Evolutionary conservation across 768 basidiomycete genomes (phyloP).

Genomic region (Tulasnella sp.): DNA sequence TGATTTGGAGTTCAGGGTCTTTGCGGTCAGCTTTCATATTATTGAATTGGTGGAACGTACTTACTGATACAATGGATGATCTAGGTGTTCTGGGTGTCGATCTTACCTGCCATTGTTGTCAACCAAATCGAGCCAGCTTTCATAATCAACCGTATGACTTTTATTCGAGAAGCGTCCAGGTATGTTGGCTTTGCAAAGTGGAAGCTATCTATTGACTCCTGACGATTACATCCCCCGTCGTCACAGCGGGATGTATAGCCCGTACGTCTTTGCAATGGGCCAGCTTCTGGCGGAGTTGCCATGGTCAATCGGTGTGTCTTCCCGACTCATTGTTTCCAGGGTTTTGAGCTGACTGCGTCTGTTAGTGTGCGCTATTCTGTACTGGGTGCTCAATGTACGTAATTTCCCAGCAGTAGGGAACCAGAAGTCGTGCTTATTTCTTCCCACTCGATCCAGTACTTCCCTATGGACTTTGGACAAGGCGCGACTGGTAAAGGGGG

Average conservation of each 20-base stretch:
- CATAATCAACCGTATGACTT: constrained; percentile 51
- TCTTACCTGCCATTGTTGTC: constrained; percentile 67
- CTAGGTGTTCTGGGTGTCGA: constrained; percentile 48
- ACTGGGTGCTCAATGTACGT: constrained; percentile 44
- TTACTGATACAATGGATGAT: not conserved
- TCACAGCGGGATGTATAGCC: constrained; percentile 76
- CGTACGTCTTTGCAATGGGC: constrained; percentile 72
- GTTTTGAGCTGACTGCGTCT: not conserved
- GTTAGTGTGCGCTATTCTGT: constrained; percentile 50
- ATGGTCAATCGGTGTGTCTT: constrained; percentile 37
- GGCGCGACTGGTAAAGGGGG: constrained; percentile 49
- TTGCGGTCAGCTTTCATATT: constrained; percentile 39
- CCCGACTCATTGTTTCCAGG: not conserved
- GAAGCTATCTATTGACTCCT: too few relatives aligned
- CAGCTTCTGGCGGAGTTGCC: constrained; percentile 78
- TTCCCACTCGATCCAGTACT: constrained; percentile 32
- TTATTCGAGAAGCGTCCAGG: constrained; percentile 20
- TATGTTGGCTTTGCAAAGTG: too few relatives aligned
- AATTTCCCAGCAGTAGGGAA: too few relatives aligned
- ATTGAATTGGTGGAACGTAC: not conserved
- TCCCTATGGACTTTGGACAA: constrained; percentile 57
- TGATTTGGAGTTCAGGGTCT: constrained; percentile 71
- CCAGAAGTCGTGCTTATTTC: too few relatives aligned
- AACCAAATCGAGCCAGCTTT: constrained; percentile 75
- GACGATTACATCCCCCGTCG: not conserved